Base-by-base conservation (phyloP, 1,284 basidiomycete genomes). In the Anthracocystis panici-leucophaei region DNA sequence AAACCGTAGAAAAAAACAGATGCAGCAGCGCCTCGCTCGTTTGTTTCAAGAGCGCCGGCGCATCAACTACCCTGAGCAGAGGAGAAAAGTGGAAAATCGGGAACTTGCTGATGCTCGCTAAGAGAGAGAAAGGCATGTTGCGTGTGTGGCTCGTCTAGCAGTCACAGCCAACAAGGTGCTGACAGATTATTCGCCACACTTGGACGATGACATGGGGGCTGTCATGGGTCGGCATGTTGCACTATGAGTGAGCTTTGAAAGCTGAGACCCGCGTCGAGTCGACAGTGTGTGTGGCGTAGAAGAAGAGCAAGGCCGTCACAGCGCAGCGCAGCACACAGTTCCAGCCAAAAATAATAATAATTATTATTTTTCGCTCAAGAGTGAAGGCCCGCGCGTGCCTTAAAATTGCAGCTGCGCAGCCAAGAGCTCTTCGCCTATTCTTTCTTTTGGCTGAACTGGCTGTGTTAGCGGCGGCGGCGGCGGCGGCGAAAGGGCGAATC, bases 301-400 rank as follows among this genome's bases (percentile, higher is more conserved):
- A 12, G 44, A 18, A 27, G 23, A 42, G 12, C 29, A 21, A 6
- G 16, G n/a, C 48, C 31, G 48, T 27, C 48, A 20, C 29, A 49
- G n/a, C 5, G 23, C 21, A 45, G 42, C 42, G 21, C 48, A 48
- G 16, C 12, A 27, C 27, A 27, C 23, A 23, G 21, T 27, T 48
- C 40, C 21, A 20, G n/a, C n/a, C 21, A 23, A 21, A 5, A 38
- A 38, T 14, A 38, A n/a, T n/a, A 20, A 42, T 8, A 42, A 42
- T 20, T 42, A 42, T 10, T 27, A 16, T 18, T 48, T 33, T 31
- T n/a, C 11, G 31, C 7, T n/a, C n/a, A 9, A 20, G 18, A 42
- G 41, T 20, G 23, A 25, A 16, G 49, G 49, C 49, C 49, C 33
- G 49, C 33, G 49, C 49, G 49, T 51, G 49, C 49, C 33, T 51